These are phyloP conservation scores for Ananas comosus DNA, from an alignment of 176 grass and related monocot genomes.

Conservation along the genomic window DNA sequence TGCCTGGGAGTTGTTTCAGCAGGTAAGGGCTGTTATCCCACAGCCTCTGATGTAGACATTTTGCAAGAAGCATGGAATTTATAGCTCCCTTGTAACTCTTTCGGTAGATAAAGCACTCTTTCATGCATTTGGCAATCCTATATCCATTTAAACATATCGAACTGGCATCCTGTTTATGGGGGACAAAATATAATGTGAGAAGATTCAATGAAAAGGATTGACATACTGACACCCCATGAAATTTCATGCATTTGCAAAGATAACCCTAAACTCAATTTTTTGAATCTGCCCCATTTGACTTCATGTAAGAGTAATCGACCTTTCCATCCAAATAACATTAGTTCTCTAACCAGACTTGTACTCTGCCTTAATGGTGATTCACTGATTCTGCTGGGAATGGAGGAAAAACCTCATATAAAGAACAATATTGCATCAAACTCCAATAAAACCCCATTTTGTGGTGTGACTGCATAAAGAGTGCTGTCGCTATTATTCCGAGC, in stretches of 20 bases:
- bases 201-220: not conserved
- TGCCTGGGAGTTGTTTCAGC: constrained; percentile 88
- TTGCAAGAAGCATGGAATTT: constrained; percentile 70
- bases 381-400: too few species aligned
- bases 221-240: not conserved
- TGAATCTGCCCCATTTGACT: too few species aligned
- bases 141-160: constrained; percentile 81
- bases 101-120: constrained; percentile 78
- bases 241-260: not conserved
- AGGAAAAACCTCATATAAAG: too few species aligned
- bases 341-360: too few species aligned
- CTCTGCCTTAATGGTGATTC: too few species aligned
- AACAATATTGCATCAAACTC: too few species aligned
- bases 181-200: not conserved
- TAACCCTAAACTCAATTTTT: too few species aligned
- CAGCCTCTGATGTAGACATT: constrained; percentile 78
- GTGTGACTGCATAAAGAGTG: too few species aligned
- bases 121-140: constrained; percentile 96
- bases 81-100: constrained; percentile 68
- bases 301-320: too few species aligned
- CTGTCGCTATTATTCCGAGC: too few species aligned
- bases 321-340: not conserved
- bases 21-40: constrained; percentile 78
- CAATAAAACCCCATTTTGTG: too few species aligned
- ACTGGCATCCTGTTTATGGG: constrained; percentile 48